Evolutionary conservation across 2,329 filamentous ascomycete genomes (phyloP), one percentile per base, ranked within the genome.

Genomic region (Cryphonectria nitschkei): DNA sequence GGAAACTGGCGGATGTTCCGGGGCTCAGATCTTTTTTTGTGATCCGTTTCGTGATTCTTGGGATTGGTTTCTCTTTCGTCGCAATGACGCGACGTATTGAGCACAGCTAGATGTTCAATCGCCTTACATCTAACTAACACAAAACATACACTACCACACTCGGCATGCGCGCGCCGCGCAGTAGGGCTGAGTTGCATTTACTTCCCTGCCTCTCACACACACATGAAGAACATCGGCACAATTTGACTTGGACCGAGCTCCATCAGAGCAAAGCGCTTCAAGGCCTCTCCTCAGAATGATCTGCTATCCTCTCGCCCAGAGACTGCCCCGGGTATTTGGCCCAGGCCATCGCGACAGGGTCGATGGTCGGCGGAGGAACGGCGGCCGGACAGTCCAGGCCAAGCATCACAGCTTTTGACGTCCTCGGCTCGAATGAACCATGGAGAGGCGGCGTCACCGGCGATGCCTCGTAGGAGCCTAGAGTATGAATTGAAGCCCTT

Each of bases 371-470:
- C 8, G 11, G 62, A 46, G 13, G 41, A 34, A 50, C 34, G 22
- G 39, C 14, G 5, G 43, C 26, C 19, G 26, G 60, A 3, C 54
- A 64, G n/a, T 68, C 70, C 9, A 52, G 16, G 14, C 39, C 32
- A 19, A 70, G 22, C 2, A 68, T 16, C 77, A 80, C 78, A 3
- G 78, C 78, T 37, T 74, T 78, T 0, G 78, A 78, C 0, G 78
- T 80, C 5, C 64, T 72, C 0, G 79, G 77, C 14, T 78, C 76
- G 34, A 77, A 79, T 19, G 61, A 43, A 0, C n/a, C 67, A 1
- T 72, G 74, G 7, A 74, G 75, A 8, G 75, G 68, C 0, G 75
- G 75, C 2, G 75, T 70, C 50, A 62, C 52, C 1, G 70, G 70
- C 11, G 61, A 70, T 39, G 63, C 16, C 26, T 68, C 69, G 9